These are phyloP conservation scores for Ascocoryne sarcoides DNA, from an alignment of 2,329 filamentous ascomycete genomes.

Conservation along the genomic window DNA sequence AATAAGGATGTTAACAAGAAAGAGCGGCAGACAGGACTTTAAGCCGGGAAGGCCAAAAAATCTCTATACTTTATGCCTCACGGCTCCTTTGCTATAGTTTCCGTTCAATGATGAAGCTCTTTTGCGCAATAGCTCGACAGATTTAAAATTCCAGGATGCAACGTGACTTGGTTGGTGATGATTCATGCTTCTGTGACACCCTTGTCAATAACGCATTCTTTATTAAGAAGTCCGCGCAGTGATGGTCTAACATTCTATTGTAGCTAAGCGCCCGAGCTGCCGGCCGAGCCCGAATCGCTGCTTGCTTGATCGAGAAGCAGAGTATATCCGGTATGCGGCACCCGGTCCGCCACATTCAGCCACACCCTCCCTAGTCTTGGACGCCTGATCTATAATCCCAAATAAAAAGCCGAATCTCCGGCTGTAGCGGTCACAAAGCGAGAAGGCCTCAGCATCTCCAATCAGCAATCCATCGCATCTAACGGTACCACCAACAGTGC, in stretches of 20 bases:
- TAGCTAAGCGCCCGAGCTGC: too few relatives aligned
- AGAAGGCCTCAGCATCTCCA: slow-evolving; percentile 48
- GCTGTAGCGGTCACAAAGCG: slow-evolving; percentile 56
- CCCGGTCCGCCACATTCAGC: too few relatives aligned
- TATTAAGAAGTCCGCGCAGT: too few relatives aligned
- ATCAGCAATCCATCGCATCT: slow-evolving; percentile 35
- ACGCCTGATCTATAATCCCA: not conserved
- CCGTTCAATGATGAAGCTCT: not conserved
- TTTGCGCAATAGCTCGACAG: too few relatives aligned
- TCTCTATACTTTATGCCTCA: slow-evolving; percentile 24
- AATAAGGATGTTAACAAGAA: slow-evolving; percentile 9
- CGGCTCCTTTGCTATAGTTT: slow-evolving; percentile 22
- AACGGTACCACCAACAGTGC: slow-evolving; percentile 39
- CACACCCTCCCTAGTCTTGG: not conserved
- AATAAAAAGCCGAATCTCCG: slow-evolving; percentile 15
- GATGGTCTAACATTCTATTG: too few relatives aligned
- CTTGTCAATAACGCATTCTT: too few relatives aligned
- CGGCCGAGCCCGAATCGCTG: too few relatives aligned
- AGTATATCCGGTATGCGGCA: too few relatives aligned
- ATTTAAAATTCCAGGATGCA: too few relatives aligned
- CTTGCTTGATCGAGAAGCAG: too few relatives aligned
- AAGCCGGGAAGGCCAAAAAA: slow-evolving; percentile 13
- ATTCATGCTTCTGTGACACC: too few relatives aligned
- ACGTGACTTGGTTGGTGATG: too few relatives aligned
- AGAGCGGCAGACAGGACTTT: slow-evolving; percentile 7